A percentile compares a stretch with the other conserved stretches of the same genome.
Evolutionary conservation across 176 grass and related monocot genomes (phyloP).

Genomic region (Phyllostachys edulis): DNA sequence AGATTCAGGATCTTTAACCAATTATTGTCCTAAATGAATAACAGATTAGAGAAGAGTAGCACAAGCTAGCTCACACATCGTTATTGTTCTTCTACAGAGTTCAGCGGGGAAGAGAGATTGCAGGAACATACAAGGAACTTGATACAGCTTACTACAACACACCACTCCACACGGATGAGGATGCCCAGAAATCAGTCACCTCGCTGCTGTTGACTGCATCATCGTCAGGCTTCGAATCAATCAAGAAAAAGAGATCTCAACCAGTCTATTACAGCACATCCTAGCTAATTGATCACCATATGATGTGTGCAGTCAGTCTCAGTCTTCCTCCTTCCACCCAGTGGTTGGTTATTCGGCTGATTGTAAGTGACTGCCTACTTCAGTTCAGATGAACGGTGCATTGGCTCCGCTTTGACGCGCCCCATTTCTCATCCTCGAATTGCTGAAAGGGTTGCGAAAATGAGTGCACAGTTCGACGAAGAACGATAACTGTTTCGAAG

Average conservation of each 20-base stretch:
- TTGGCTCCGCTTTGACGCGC: not conserved
- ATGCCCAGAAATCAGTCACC: not conserved
- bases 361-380: not conserved
- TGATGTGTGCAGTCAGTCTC: not conserved
- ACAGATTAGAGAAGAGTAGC: constrained; percentile 1
- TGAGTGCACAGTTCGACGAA: not conserved
- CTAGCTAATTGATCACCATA: not conserved
- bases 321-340: not conserved
- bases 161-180: not conserved
- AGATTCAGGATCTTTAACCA: not conserved
- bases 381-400: constrained; percentile 49
- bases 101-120: not conserved
- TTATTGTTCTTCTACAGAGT: constrained; percentile 9
- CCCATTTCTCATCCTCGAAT: constrained; percentile 47
- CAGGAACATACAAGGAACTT: not conserved
- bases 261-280: not conserved
- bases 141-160: not conserved
- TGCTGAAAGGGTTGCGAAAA: not conserved
- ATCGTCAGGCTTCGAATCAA: not conserved
- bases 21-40: not conserved
- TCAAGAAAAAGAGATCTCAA: not conserved
- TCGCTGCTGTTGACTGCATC: not conserved
- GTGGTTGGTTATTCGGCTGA: not conserved
- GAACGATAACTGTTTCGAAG: not conserved
- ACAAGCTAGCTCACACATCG: not conserved